Percentiles rank a stretch among this genome's conserved stretches.
phyloP scores from a whole-genome alignment of 2,329 filamentous ascomycete species.

The Sporothrix variecibatus region DNA sequence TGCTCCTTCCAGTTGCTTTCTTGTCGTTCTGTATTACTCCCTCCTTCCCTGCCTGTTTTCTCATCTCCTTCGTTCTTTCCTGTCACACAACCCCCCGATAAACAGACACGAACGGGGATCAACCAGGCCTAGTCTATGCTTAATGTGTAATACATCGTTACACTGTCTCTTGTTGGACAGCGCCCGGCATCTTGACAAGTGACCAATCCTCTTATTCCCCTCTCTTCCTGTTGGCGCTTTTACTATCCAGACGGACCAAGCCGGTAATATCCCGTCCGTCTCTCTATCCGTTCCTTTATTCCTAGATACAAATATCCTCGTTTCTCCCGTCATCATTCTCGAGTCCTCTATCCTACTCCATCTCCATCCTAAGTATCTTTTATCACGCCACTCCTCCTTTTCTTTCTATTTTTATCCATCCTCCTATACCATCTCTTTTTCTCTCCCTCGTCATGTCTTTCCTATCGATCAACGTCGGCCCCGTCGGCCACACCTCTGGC shows the following conservation, averaged over 20 bases:
- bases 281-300: background rate
- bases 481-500: background rate
- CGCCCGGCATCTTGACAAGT: conserved; percentile 7
- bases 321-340: background rate
- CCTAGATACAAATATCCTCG: conserved; percentile 1
- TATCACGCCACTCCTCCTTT: background rate
- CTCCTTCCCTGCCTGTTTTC: background rate
- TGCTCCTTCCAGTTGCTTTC: background rate
- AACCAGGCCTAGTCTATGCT: background rate
- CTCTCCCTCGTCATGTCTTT: background rate
- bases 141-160: conserved; percentile 15
- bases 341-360: background rate
- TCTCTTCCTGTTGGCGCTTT: background rate
- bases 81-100: background rate
- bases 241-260: background rate
- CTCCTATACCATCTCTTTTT: background rate
- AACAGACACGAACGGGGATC: background rate
- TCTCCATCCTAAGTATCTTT: background rate
- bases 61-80: background rate
- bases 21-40: background rate
- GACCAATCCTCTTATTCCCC: background rate
- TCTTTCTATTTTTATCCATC: background rate
- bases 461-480: conserved; percentile 2
- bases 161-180: background rate
- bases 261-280: background rate